Base-by-base conservation (phyloP, 164 flowering plant species). In the Aristolochia fimbriata region DNA sequence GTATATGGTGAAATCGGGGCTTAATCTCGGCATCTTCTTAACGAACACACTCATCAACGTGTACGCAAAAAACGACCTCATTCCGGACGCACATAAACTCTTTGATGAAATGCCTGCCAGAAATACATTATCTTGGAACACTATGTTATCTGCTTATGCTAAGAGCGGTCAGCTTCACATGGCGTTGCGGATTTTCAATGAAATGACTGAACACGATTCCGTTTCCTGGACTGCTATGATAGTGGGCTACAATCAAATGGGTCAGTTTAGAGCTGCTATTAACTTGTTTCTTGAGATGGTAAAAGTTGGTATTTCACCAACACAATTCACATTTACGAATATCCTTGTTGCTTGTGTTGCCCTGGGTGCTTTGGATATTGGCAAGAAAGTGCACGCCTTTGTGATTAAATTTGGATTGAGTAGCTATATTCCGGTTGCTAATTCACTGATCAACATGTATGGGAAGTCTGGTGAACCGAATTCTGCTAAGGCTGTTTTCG, bases 161-260 rank as follows among this genome's bases (percentile, higher is more conserved):
- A 84, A 84, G 65, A 70, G 65, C 51, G 97, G 94, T 0, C 59
- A 25, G 20, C 48, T 84, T 0, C 71, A 71, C 10, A 60, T 14
- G 22, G 89, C 94, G 0, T 64, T 16, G 19, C 27, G 17, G 0
- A 0, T 91, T 2, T 86, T 91, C 59, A 45, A 75, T 16, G 62
- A 64, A 55, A 81, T 83, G 65, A 93, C 93, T 4, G 77, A 77
- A 1, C 75, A 76, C 12, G 93, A 91, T 61, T 84, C 96, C 10
- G 89, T 91, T 64, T 83, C 97, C 0, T 91, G 91, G 93, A 83
- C 96, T 45, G 65, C 85, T 0, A 74, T 91, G 88, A 83, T 91
- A 14, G 85, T 79, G 56, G 90, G 92, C 20, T 81, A 82, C 69
- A 82, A 81, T 55, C 78, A 71, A n/a, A 66, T 70, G 70, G 87